phyloP scores from a whole-genome alignment of 2,329 filamentous ascomycete species.

The Talaromyces sp. region DNA sequence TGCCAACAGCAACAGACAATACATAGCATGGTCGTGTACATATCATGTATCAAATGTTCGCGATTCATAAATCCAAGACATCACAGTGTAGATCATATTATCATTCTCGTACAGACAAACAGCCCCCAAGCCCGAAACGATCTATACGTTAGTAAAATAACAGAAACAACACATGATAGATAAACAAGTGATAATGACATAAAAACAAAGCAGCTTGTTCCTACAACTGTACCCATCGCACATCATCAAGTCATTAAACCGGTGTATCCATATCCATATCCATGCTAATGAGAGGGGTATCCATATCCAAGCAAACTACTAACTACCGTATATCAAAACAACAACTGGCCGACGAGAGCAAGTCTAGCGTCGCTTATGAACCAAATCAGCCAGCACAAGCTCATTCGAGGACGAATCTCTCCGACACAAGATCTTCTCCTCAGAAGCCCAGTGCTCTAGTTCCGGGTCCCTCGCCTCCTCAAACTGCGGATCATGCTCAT shows the following conservation, averaged over 20 bases:
- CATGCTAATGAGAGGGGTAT: conserved; percentile 1
- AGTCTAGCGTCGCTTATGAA: not conserved
- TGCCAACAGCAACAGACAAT: not conserved
- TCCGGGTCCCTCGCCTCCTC: conserved; percentile 43
- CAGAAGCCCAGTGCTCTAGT: conserved; percentile 41
- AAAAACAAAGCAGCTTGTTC: not conserved
- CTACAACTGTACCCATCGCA: not conserved
- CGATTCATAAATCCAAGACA: not conserved
- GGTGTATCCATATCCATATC: not conserved
- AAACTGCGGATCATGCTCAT: conserved; percentile 58
- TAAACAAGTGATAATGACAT: not conserved
- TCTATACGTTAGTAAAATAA: not conserved
- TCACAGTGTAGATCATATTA: not conserved
- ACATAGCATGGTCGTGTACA: not conserved
- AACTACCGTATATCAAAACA: not conserved
- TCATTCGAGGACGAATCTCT: not conserved
- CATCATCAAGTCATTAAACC: conserved; percentile 1
- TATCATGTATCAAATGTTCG: not conserved
- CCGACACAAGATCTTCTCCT: conserved; percentile 28
- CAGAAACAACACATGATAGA: not conserved
- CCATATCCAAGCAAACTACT: not conserved
- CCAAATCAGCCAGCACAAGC: conserved; percentile 9
- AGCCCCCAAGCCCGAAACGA: not conserved
- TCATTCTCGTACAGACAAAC: not conserved
- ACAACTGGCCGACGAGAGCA: too few relatives aligned